Percentiles rank a stretch among this genome's conserved stretches.
Evolutionary conservation across 2,329 filamentous ascomycete species (phyloP).

Genomic region (Alternaria viburni): DNA sequence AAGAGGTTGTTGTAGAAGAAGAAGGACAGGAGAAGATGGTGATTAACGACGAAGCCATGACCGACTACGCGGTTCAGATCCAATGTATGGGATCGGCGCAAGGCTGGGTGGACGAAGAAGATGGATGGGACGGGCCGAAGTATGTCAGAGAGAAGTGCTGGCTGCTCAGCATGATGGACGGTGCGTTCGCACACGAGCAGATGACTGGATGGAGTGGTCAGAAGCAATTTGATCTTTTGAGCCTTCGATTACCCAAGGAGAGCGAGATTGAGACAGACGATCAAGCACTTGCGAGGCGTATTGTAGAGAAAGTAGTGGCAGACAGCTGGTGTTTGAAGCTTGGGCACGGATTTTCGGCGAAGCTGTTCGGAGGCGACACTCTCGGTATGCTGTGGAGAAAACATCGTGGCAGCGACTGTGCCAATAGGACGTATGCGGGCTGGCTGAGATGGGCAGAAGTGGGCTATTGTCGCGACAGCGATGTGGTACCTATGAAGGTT

Average conservation of each 20-base stretch:
- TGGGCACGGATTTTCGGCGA: slow-evolving; percentile 61
- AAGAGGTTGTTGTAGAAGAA: slow-evolving; percentile 39
- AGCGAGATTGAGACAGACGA: slow-evolving; percentile 53
- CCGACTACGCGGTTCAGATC: slow-evolving; percentile 65
- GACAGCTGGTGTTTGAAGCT: slow-evolving; percentile 63
- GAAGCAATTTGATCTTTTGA: slow-evolving; percentile 60
- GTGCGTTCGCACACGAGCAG: slow-evolving; percentile 49
- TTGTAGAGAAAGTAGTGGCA: slow-evolving; percentile 59
- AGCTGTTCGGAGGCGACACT: slow-evolving; percentile 55
- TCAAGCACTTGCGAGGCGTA: slow-evolving; percentile 57
- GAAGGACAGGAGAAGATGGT: slow-evolving; percentile 38
- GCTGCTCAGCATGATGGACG: slow-evolving; percentile 30
- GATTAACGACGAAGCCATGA: slow-evolving; percentile 54
- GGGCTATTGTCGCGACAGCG: slow-evolving; percentile 54
- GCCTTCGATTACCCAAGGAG: slow-evolving; percentile 46
- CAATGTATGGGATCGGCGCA: slow-evolving; percentile 61
- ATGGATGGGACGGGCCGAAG: slow-evolving; percentile 61
- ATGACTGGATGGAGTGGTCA: slow-evolving; percentile 60
- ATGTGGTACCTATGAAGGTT: slow-evolving; percentile 17
- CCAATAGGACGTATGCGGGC: slow-evolving; percentile 60
- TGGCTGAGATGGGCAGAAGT: slow-evolving; percentile 61
- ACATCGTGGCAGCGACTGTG: slow-evolving; percentile 56
- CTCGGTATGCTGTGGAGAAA: slow-evolving; percentile 62
- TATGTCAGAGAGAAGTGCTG: slow-evolving; percentile 53
- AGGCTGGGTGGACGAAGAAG: slow-evolving; percentile 59